Evolutionary conservation across 169 alveolate genomes (phyloP), one percentile per base, ranked within the genome.

Genomic region (Toxoplasma gondii): DNA sequence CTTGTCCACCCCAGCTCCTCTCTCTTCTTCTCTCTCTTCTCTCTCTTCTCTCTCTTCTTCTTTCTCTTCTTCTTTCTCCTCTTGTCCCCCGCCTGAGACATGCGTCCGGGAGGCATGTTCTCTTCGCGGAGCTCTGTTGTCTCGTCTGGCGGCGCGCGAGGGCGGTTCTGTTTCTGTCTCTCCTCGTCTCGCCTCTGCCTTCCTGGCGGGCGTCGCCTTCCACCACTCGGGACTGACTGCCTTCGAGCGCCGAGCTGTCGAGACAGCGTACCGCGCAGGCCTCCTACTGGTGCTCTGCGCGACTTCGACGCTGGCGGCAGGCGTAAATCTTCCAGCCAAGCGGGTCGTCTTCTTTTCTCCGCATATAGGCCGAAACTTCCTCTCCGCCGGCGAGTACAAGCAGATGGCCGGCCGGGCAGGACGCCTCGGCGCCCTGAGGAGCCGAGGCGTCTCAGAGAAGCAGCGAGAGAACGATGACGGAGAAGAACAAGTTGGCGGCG

Each of bases 271-370:
- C 91, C 49, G 95, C 54, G 91, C 84, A 22, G 97, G 97, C 45
- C 70, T 88, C 24, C 44, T 97, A 0, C 88, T 91, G 91, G 95
- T 95, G 43, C 96, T 97, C 19, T 83, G 97, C 54, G 97, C 98
- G 44, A 97, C 98, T 16, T 95, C 97, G 29, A 97, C 98, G 38
- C 94, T 97, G 34, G 98, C 98, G 0, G 98, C 98, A 2, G 98
- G 98, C 16, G 98, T 97, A 39, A 97, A 97, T 94, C 95, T 97
- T 31, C 98, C 98, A 29, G 91, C 45, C n/a, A 86, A 45, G 45
- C 58, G 70, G 27, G 98, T 97, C 82, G 92, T 97, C n/a, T 96
- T 97, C 74, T 83, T 96, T 4, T 93, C 97, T 19, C 94, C 96
- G 31, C 94, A 91, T 44, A 64, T 96, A 53, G 98, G 98, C 70